A percentile compares a stretch with the other conserved stretches of the same genome.
Evolutionary conservation across 2,329 filamentous ascomycete species (phyloP).

Genomic region (Fusarium chuoi): DNA sequence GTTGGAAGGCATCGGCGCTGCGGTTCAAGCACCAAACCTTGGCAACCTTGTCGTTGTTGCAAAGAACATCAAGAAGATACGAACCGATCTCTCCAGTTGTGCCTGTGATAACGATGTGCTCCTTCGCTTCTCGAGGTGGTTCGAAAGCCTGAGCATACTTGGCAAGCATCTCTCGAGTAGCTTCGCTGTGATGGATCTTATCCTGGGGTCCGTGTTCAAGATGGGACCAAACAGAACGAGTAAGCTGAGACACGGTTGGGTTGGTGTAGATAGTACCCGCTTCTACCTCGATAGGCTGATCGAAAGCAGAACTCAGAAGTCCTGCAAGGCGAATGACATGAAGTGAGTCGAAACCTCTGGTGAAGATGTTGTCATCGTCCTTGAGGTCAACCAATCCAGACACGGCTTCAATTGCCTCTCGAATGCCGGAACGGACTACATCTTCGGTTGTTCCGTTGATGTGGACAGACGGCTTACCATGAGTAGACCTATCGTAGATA

Average conservation of each 20-base stretch:
- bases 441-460: background rate
- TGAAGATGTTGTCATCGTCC: background rate
- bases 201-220: background rate
- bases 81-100: background rate
- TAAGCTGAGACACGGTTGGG: background rate
- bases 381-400: background rate
- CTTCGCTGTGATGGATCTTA: background rate
- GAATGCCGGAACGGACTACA: background rate
- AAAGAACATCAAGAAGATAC: background rate
- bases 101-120: background rate
- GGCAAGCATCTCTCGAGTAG: background rate
- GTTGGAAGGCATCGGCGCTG: background rate
- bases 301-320: background rate
- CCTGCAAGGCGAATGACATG: background rate
- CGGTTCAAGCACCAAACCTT: background rate
- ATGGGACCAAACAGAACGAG: background rate
- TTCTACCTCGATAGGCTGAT: rapidly evolving
- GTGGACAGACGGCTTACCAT: background rate
- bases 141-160: background rate
- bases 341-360: background rate
- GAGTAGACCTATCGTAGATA: background rate
- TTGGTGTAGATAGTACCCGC: background rate
- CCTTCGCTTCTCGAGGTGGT: background rate
- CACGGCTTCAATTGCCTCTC: background rate
- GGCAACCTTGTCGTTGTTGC: background rate